Conservation (phyloP, 495 filamentous ascomycete species). For the Hyaloscypha hepaticicola region DNA sequence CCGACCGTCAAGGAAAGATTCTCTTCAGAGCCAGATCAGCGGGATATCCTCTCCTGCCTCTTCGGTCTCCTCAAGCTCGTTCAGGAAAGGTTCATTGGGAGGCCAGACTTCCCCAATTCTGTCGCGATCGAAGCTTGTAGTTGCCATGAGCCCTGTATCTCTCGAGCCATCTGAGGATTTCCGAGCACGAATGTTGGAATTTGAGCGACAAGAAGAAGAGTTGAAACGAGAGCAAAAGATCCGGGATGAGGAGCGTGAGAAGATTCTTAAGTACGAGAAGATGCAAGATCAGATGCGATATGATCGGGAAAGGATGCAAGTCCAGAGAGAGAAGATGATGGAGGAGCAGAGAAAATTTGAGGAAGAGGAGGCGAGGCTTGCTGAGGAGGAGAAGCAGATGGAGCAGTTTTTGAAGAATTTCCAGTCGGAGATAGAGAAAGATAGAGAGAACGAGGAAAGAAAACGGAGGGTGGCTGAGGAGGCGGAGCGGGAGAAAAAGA, state of each 20-base stretch:
- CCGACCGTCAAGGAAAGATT: background rate
- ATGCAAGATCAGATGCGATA: background rate
- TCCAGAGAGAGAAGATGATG: slow-evolving; percentile 5
- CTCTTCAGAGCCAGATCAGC: background rate
- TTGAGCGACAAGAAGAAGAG: slow-evolving; percentile 1
- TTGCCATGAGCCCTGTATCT: background rate
- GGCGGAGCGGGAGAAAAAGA: slow-evolving; percentile 7
- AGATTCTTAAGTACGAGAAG: slow-evolving; percentile 5
- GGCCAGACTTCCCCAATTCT: background rate
- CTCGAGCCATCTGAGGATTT: background rate
- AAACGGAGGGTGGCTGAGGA: background rate
- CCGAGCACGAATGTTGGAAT: background rate
- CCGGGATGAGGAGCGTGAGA: background rate
- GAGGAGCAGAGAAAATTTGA: slow-evolving; percentile 9
- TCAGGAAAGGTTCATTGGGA: background rate
- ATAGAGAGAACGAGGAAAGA: slow-evolving; percentile 3
- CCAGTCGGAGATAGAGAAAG: background rate
- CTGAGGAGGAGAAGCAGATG: slow-evolving; percentile 18
- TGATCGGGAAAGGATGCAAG: slow-evolving; percentile 8
- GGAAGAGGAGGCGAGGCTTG: background rate
- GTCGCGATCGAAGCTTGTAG: background rate
- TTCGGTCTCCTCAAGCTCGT: background rate
- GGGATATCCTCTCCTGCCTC: background rate
- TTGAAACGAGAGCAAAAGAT: background rate
- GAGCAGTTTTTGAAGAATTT: slow-evolving; percentile 5